Evolutionary conservation across 2,329 filamentous ascomycete species (phyloP).

Genomic region (Colletotrichum agaves): DNA sequence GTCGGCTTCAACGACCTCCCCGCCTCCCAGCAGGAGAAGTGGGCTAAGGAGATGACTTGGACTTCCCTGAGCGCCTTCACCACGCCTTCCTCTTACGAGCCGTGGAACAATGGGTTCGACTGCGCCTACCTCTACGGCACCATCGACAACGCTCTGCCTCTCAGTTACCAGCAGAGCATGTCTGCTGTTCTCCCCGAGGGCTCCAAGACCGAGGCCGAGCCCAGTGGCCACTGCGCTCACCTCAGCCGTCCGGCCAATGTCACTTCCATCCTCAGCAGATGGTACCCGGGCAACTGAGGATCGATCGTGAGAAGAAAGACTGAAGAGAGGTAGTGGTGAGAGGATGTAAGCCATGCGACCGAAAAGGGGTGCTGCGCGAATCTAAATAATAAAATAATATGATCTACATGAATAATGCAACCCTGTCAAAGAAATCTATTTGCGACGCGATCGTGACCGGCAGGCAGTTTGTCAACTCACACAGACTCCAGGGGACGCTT

Average conservation of each 20-base stretch:
- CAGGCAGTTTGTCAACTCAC: background rate
- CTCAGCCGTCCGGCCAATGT: conserved; percentile 29
- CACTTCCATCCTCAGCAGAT: conserved; percentile 32
- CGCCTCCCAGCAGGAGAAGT: conserved; percentile 30
- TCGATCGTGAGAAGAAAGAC: no score
- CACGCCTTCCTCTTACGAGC: conserved; percentile 40
- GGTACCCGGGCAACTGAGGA: conserved; percentile 30
- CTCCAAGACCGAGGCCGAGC: conserved; percentile 32
- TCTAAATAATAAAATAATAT: conserved; percentile 8
- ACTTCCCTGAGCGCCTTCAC: conserved; percentile 31
- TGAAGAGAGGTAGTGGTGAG: no score
- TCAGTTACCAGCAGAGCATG: conserved; percentile 41
- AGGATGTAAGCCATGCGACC: background rate
- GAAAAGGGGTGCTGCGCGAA: background rate
- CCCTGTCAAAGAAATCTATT: background rate
- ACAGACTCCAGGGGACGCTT: no score
- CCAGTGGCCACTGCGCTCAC: conserved; percentile 34
- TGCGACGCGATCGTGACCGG: background rate
- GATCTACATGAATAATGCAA: background rate
- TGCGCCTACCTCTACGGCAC: conserved; percentile 42
- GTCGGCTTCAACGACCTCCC: conserved; percentile 36
- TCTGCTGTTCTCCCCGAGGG: conserved; percentile 34
- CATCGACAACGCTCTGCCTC: conserved; percentile 41
- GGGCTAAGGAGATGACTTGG: conserved; percentile 32
- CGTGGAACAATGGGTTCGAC: conserved; percentile 44